Evolutionary conservation across 352 stramenopile species (phyloP), one percentile per base, ranked within the genome.

Genomic region (Globisporangium spiculum): DNA sequence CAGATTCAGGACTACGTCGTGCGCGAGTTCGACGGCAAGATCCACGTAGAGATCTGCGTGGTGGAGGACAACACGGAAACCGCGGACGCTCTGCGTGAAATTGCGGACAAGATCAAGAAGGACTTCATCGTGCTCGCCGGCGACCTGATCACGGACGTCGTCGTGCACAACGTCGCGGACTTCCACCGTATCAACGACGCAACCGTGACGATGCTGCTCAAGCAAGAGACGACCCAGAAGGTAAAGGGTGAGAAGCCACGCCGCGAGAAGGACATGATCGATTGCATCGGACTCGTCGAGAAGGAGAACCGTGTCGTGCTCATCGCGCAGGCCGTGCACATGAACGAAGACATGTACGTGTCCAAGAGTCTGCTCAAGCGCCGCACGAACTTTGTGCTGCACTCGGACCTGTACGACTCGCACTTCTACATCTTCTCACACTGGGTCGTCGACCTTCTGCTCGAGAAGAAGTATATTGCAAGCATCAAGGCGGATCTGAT

Each of bases 381-480:
- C 54, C 78, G 79, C 30, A 83, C 79, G 62, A 81, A 88, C 65
- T 82, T 94, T 56, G 83, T 86, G 63, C 74, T 94, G 60, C 87
- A 90, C 72, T 84, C 84, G 72, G 85, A 94, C 46, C 72, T 93
- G 60, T 93, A 92, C 69, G 87, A 94, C 63, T 75, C 81, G 48
- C 87, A 94, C 68, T 86, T 94, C 52, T 94, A 93, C 80, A 88
- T 94, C 64, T 94, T 94, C 63, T 86, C 87, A 53, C 85, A 92
- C 69, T 93, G 87, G 85, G 85, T 94, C 55, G 65, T 94, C 9
- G 82, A 92, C 34, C 69, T 93, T 46, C 60, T 94, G 65, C 70
- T 85, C 46, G 85, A 92, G 72, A 95, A 93, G 72, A 91, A 92
- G 72, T 86, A 91, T 75, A 91, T 95, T 64, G 78, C 79, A 27